Conservation (phyloP, 179 eudicot genomes). For the Nepenthes alata region DNA sequence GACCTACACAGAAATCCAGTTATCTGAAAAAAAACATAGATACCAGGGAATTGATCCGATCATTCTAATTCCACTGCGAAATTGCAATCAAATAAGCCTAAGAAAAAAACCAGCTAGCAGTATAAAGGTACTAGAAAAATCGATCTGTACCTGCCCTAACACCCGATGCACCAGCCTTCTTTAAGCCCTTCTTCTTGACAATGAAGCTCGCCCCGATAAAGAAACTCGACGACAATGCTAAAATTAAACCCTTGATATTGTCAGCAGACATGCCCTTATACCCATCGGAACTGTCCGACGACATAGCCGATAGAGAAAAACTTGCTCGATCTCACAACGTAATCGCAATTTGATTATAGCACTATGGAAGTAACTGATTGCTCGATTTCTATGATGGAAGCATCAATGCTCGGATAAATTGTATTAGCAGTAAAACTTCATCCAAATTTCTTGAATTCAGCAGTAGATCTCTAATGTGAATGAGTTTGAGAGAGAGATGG, state of each 20-base stretch:
- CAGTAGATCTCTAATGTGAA: background rate
- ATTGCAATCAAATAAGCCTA: too few relatives aligned
- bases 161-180: constrained; percentile 87
- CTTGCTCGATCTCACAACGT: background rate
- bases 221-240: constrained; percentile 76
- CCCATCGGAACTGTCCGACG: constrained; percentile 20
- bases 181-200: constrained; percentile 85
- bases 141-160: constrained; percentile 56
- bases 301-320: constrained; percentile 5
- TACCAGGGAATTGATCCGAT: too few relatives aligned
- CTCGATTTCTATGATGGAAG: background rate
- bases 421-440: background rate
- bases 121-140: too few relatives aligned
- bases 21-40: too few relatives aligned
- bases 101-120: too few relatives aligned
- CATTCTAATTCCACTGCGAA: too few relatives aligned
- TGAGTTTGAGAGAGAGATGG: background rate
- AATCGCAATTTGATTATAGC: background rate
- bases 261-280: constrained; percentile 80
- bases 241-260: constrained; percentile 67
- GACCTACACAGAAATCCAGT: too few relatives aligned
- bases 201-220: constrained; percentile 91
- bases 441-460: too few relatives aligned
- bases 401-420: background rate
- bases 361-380: background rate